Evolutionary conservation across 768 basidiomycete species (phyloP), one percentile per base, ranked within the genome.

Genomic region (Lentinula aciculospora): DNA sequence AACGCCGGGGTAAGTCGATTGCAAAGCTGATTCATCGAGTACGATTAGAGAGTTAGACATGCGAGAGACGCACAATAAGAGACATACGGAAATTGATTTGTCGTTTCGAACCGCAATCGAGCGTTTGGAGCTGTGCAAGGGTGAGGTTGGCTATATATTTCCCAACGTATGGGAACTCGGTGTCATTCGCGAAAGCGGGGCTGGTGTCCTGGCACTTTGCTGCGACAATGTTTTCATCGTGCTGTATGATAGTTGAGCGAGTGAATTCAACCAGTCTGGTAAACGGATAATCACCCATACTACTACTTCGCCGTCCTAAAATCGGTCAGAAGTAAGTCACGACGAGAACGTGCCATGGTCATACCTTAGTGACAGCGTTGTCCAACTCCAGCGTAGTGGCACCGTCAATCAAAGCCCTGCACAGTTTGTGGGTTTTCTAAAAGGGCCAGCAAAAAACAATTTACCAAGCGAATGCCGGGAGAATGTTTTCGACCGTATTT

Each of bases 331-430:
- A 31, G 32, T 39, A 45, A 12, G 21, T 17, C 37, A 6, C n/a
- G 27, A 36, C 15, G 12, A 21, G 49, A 29, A 25, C 25, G 34
- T 21, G 37, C 3, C 7, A 28, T 36, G 13, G 27, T 63, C 68
- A 63, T 54, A 83, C 88, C 75, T 80, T 82, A 7, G 89, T 89
- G 58, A 91, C 78, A 1, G 86, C 88, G 66, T 89, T 88, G 67
- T 92, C 90, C 60, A 92, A 69, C 69, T 92, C 89, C 12, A 93
- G 76, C 0, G 88, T 89, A 1, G 85, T 86, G 25, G 84, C 84
- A 25, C 88, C 90, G 62, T 87, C 81, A 49, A 92, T 79, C 58
- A 92, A 75, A 21, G 81, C 89, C 85, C 88, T 89, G 61, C 32
- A 60, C 42, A 58, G 31, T 55, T 59, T 48, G 53, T 44, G 58